Evolutionary conservation across 192 early-diverging fungal genomes (phyloP), one percentile per base, ranked within the genome.

Genomic region (Chytriomyces hyalinus): DNA sequence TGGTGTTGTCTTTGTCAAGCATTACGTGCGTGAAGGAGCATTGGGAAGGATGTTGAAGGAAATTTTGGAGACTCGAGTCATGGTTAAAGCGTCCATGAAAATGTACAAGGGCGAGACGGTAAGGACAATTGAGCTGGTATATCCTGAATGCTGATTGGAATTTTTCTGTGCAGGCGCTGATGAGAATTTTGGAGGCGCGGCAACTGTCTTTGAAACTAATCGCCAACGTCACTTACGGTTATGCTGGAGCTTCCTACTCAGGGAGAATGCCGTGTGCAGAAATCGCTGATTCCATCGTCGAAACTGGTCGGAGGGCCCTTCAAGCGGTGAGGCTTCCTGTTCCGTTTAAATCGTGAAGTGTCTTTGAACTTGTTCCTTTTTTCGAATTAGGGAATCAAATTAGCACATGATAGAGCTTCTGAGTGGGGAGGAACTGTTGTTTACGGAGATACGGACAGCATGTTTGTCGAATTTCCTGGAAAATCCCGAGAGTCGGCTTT

Each of bases 221-320:
- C 46, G 94, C 96, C 36, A 98, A 98, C 73, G 96, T 96, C 13
- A 97, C 94, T 0, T 97, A 96, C 73, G 95, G 94, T 6, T 98
- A 95, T 78, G 87, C 92, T 0, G 90, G 91, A 0, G 95, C 95
- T 0, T 89, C 89, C 26, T 96, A 87, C 81, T 94, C 95, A 1
- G 95, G 95, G 0, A 84, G 95, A 2, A 97, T 97, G 95, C 96
- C 96, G 1, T 92, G 91, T 51, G 86, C 88, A 1, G 95, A 95
- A 24, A 92, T 98, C 73, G 94, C 94, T 5, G 97, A 98, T 74
- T 92, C 93, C 4, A 97, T 98, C 75, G 94, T 97, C 0, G 89
- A 92, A 75, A 91, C 93, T 13, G 95, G 92, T 1, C 90, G 96
- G 8, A 92, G 93, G 45, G 94, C 89, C 0, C 81, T 98, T 51